Percentiles rank a stretch among this genome's conserved stretches.
These are phyloP conservation scores for Ophiostoma piceae DNA, from an alignment of 2,329 filamentous ascomycete species.

Conservation along the genomic window DNA sequence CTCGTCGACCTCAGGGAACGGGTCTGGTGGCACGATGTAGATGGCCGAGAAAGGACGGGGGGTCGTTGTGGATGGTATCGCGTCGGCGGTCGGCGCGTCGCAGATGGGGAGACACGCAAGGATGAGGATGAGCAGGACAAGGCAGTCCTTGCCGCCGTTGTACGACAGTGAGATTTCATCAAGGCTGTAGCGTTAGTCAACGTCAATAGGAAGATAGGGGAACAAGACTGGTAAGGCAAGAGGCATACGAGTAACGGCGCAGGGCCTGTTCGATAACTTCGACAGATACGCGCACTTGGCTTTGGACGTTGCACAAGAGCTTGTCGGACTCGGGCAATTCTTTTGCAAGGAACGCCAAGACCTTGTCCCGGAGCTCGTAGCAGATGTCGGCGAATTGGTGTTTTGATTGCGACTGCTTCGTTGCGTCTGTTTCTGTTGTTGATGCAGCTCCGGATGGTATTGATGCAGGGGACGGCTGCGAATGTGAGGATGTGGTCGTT, in stretches of 20 bases:
- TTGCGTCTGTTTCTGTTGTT: background rate
- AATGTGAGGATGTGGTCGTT: background rate
- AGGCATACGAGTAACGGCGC: constrained; percentile 64
- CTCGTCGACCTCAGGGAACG: constrained; percentile 77
- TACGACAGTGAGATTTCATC: constrained; percentile 84
- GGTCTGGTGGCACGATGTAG: constrained; percentile 80
- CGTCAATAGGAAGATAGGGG: background rate
- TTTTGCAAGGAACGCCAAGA: constrained; percentile 62
- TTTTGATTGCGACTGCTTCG: background rate
- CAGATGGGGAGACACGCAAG: constrained; percentile 54
- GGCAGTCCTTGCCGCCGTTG: constrained; percentile 96
- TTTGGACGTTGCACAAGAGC: constrained; percentile 60
- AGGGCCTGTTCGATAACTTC: constrained; percentile 70
- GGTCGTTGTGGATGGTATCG: constrained; percentile 16
- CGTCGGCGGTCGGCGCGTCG: constrained; percentile 13
- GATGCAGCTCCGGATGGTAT: background rate
- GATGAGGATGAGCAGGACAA: constrained; percentile 84
- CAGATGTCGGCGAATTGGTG: constrained; percentile 38
- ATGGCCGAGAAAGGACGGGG: constrained; percentile 52
- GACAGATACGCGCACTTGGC: constrained; percentile 67
- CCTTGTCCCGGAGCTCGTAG: constrained; percentile 51
- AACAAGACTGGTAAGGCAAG: background rate
- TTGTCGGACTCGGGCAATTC: constrained; percentile 46
- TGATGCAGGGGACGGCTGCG: background rate
- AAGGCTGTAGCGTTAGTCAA: constrained; percentile 45